These are phyloP conservation scores for Microdochium trichocladiopsis DNA, from an alignment of 2,329 filamentous ascomycete genomes.

Conservation along the genomic window DNA sequence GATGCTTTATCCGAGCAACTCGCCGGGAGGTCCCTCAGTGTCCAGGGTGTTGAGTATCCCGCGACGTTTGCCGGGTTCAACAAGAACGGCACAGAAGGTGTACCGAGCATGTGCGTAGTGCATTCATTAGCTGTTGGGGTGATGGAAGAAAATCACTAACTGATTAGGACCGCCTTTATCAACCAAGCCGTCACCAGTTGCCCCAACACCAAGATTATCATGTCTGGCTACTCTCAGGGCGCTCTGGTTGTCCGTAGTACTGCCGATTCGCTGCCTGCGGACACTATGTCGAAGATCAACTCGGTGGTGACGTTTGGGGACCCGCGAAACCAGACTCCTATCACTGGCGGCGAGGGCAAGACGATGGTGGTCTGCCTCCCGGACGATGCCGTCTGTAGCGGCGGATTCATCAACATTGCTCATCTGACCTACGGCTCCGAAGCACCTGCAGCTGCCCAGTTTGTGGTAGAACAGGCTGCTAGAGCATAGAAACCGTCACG, in stretches of 20 bases:
- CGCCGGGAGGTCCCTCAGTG: slow-evolving; percentile 1
- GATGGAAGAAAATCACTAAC: not conserved
- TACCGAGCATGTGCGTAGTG: slow-evolving; percentile 13
- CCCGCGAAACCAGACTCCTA: slow-evolving; percentile 8
- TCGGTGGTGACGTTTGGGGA: not conserved
- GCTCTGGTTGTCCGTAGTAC: not conserved
- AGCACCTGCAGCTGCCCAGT: not conserved
- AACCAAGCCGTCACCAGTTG: not conserved
- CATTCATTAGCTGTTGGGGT: not conserved
- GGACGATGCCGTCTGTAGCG: not conserved
- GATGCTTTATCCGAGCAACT: not conserved
- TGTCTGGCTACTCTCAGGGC: not conserved
- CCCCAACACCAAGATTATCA: not conserved
- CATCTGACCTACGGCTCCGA: not conserved
- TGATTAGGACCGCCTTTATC: not conserved
- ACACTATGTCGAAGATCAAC: not conserved
- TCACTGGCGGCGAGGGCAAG: slow-evolving; percentile 7
- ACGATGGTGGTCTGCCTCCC: not conserved
- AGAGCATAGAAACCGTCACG: not conserved
- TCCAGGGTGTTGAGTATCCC: not conserved
- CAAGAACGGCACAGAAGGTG: slow-evolving; percentile 9
- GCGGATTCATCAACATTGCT: slow-evolving; percentile 11
- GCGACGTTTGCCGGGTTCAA: slow-evolving; percentile 8
- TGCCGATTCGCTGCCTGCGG: not conserved
- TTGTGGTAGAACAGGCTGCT: not conserved